Base-by-base conservation (phyloP, 2,329 filamentous ascomycete genomes). In the Diplodia scrobiculata region DNA sequence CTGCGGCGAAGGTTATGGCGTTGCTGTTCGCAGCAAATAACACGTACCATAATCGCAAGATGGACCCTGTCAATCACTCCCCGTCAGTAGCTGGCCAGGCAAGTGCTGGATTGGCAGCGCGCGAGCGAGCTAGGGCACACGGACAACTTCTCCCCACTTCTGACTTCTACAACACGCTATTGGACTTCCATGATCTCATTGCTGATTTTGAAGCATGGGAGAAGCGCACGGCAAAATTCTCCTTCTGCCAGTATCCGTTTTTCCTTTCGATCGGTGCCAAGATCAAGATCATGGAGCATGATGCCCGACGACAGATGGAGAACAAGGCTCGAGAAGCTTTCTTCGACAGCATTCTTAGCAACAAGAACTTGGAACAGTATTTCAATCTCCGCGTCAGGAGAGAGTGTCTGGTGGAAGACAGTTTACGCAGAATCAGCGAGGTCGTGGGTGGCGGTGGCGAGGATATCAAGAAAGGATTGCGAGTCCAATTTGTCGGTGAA, bases 191-290 rank as follows among this genome's bases (percentile, higher is more conserved):
- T n/a, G 91, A 97, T 73, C 82, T 97, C 6, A 86, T 95, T 54
- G 86, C 86, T 0, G 93, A 97, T 74, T 97, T 96, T 72, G 91
- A 96, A 73, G 84, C 87, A 10, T 97, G 93, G 93, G 92, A 96
- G 74, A 84, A 86, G 4, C 89, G 85, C 69, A 84, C 84, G 62
- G 84, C 84, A 21, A 91, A 87, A 70, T 97, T 97, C 74, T 86
- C 91, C 0, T 96, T 97, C 73, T 97, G 92, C 74, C 91, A 96
- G 74, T 96, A 96, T 72, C 92, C 93, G 0, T 96, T 97, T 72
- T 88, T 97, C 70, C 82, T 97, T 48, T 96, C 92, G 68, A 92
- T 97, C 69, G 93, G 91, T 82, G 90, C 92, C 32, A 97, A 97
- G 77, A 96, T 95, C 67, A 89, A 89, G 69, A 94, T 97, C 54